Percentiles rank a stretch among this genome's conserved stretches.
Conservation (phyloP, 1,139 yeast genomes). For the Suhomyces guaymorum region DNA sequence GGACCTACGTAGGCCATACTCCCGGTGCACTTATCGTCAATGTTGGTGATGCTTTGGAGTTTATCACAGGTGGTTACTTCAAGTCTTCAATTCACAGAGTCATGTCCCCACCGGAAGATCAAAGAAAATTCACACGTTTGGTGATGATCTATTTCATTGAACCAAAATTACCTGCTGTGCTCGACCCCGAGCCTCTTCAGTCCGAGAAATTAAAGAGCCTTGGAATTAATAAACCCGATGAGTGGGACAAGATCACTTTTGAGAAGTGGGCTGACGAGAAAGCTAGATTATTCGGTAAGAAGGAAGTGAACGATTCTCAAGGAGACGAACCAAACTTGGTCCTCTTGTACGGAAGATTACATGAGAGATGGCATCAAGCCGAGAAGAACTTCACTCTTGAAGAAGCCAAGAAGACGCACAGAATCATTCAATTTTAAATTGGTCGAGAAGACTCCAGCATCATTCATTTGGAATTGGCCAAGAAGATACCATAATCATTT, state of each 20-base stretch:
- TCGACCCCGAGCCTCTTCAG: constrained; percentile 21
- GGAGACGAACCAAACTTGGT: constrained; percentile 22
- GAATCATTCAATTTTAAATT: constrained; percentile 16
- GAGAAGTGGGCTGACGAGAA: constrained; percentile 22
- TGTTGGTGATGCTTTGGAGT: constrained; percentile 32
- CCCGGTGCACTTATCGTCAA: constrained; percentile 30
- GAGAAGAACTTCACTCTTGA: constrained; percentile 20
- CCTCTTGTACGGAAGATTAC: constrained; percentile 20
- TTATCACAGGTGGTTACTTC: constrained; percentile 33
- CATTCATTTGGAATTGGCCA: no score
- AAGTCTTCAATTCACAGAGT: constrained; percentile 33
- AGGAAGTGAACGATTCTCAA: constrained; percentile 18
- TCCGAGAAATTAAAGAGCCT: constrained; percentile 16
- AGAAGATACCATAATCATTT: no score
- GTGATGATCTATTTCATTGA: constrained; percentile 30
- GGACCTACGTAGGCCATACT: constrained; percentile 31
- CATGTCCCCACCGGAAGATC: constrained; percentile 31
- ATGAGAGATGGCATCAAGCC: constrained; percentile 24
- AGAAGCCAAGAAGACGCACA: constrained; percentile 20
- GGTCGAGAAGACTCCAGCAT: no score
- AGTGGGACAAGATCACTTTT: constrained; percentile 21
- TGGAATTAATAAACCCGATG: constrained; percentile 16
- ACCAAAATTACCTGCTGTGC: constrained; percentile 19
- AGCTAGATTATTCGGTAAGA: constrained; percentile 20
- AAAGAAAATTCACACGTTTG: constrained; percentile 23